Conservation (phyloP, 371 early-diverging fungal species). For the Cokeromyces recurvatus region DNA sequence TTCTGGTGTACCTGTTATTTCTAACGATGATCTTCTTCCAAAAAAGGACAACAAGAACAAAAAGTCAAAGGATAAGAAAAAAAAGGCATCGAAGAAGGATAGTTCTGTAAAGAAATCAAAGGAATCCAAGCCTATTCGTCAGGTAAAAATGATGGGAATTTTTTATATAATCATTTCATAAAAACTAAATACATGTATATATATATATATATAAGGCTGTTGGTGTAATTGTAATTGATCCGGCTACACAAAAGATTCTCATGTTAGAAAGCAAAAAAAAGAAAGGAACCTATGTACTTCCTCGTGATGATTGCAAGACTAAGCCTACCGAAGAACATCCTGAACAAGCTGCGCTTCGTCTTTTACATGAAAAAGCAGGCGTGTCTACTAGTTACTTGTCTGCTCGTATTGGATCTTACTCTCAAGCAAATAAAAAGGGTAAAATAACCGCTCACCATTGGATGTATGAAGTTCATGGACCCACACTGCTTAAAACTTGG, state of each 20-base stretch:
- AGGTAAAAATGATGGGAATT: too few species aligned
- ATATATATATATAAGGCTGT: slow-evolving; percentile 21
- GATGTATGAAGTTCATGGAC: slow-evolving; percentile 39
- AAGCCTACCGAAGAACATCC: slow-evolving; percentile 22
- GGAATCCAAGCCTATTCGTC: slow-evolving; percentile 14
- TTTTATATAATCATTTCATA: too few species aligned
- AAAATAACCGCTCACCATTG: slow-evolving; percentile 37
- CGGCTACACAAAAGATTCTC: slow-evolving; percentile 20
- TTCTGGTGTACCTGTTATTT: too few species aligned
- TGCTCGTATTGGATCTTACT: slow-evolving; percentile 30
- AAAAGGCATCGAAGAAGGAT: slow-evolving; percentile 6
- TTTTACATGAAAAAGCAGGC: slow-evolving; percentile 33
- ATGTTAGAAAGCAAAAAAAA: slow-evolving; percentile 33
- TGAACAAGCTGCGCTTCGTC: slow-evolving; percentile 35
- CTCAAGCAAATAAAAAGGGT: slow-evolving; percentile 41
- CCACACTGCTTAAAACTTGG: slow-evolving; percentile 21
- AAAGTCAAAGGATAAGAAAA: slow-evolving; percentile 10
- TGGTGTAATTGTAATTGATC: slow-evolving; percentile 33
- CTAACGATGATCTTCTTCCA: too few species aligned
- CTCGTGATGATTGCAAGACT: slow-evolving; percentile 31
- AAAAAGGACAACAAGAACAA: too few species aligned
- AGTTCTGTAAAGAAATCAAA: not conserved
- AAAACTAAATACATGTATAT: not conserved
- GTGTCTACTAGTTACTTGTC: slow-evolving; percentile 12
- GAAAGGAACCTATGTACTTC: slow-evolving; percentile 31